Evolutionary conservation across 441 rosid species (phyloP), one percentile per base, ranked within the genome.

Genomic region (Adansonia rubrostipa): DNA sequence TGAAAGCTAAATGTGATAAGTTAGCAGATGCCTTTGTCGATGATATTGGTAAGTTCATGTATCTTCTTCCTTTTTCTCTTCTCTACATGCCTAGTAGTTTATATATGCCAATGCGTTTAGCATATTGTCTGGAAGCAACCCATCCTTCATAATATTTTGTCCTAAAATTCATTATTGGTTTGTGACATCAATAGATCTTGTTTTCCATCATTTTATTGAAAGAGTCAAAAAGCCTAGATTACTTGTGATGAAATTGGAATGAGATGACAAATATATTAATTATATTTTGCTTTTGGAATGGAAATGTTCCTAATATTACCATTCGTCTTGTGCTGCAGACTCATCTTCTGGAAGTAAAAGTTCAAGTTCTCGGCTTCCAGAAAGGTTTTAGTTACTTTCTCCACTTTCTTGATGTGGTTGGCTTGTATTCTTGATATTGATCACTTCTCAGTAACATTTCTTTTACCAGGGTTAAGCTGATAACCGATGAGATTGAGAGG

Each of bases 401-500:
- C 60, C 79, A 10, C 77, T 67, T 68, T 71, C 63, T 67, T 9
- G 76, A 6, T 28, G 75, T 71, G 45, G 53, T 63, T 78, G 71
- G 36, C n/a, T 66, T 36, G 20, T 69, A 11, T 47, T 15, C 44
- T 63, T 6, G 36, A 33, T 73, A 50, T 51, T 17, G 33, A 6
- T 33, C 22, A 67, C 10, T 1, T 71, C 6, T 51, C 77, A 51
- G 17, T 60, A 20, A 64, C n/a, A 60, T 79, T 61, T 68, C 33
- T 15, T 64, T 20, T 76, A 50, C 73, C 88, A 94, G 98, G 91
- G 95, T 96, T 77, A 94, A 96, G 85, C 89, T 85, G 78, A 89
- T 94, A 77, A 93, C 86, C 78, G 98, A 94, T 80, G 98, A 94
- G 92, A 92, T 94, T 79, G 97, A 94, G 85, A 90, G 93, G 93